Percentiles rank a stretch among this genome's conserved stretches.
phyloP scores from a whole-genome alignment of 441 rosid genomes.

The Aquilaria agallochum region DNA sequence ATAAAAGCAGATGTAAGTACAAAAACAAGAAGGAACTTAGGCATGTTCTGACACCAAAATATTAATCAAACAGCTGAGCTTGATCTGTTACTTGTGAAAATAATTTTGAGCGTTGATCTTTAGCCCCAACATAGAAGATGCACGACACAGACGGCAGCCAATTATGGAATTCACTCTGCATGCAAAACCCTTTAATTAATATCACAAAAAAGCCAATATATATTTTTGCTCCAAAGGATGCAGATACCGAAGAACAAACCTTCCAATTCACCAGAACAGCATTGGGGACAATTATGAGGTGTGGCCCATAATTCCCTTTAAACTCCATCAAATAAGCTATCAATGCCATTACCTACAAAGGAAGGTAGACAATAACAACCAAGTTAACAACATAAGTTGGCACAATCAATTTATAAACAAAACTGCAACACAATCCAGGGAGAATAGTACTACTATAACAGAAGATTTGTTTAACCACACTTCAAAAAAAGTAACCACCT shows the following conservation, averaged over 20 bases:
- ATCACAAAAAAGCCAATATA: slow-evolving; percentile 6
- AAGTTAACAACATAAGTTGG: too few relatives aligned
- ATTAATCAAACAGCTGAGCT: slow-evolving; percentile 1
- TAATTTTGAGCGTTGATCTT: slow-evolving; percentile 93
- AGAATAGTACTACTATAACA: too few relatives aligned
- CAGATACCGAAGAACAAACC: slow-evolving; percentile 48
- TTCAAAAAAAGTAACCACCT: slow-evolving; percentile 39
- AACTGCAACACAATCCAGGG: too few relatives aligned
- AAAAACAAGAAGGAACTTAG: slow-evolving; percentile 19
- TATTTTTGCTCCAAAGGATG: not conserved
- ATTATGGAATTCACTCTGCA: slow-evolving; percentile 93
- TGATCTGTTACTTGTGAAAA: slow-evolving; percentile 80
- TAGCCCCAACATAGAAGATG: slow-evolving; percentile 92
- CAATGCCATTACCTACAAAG: slow-evolving; percentile 92
- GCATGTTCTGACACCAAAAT: slow-evolving; percentile 15
- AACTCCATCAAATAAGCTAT: slow-evolving; percentile 99
- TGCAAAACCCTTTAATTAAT: slow-evolving; percentile 19
- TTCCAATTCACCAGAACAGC: slow-evolving; percentile 99
- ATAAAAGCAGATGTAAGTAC: slow-evolving; percentile 4
- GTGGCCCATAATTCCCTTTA: slow-evolving; percentile 99
- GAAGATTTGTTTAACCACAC: too few relatives aligned
- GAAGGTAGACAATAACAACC: slow-evolving; percentile 6
- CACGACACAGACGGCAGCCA: slow-evolving; percentile 99
- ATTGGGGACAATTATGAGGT: slow-evolving; percentile 99
- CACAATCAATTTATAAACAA: too few relatives aligned